phyloP scores from a whole-genome alignment of 2,329 filamentous ascomycete species.

The Nemania bipapillata region DNA sequence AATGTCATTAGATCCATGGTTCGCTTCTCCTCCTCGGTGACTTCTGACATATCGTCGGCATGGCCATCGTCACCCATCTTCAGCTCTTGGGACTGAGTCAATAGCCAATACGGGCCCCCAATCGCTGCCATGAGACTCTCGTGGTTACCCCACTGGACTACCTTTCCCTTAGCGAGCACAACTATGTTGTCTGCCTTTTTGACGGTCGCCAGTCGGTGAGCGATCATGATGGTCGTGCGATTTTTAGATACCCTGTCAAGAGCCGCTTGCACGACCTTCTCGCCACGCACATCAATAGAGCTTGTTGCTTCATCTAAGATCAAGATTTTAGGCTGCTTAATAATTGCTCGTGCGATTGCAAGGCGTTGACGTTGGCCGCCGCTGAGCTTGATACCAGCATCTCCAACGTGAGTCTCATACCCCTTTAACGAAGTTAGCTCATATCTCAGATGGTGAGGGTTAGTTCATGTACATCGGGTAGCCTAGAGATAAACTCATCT shows the following conservation, averaged over 20 bases:
- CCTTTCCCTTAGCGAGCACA: conserved; percentile 65
- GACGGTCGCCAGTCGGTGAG: conserved; percentile 68
- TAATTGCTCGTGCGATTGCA: conserved; percentile 73
- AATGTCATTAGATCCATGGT: conserved; percentile 56
- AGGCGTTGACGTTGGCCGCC: conserved; percentile 76
- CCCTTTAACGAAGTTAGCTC: conserved; percentile 49
- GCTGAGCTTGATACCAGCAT: conserved; percentile 71
- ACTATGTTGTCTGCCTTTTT: conserved; percentile 57
- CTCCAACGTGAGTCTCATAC: conserved; percentile 72
- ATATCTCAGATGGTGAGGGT: neutral
- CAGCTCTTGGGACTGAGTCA: conserved; percentile 72
- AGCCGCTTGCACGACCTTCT: conserved; percentile 65
- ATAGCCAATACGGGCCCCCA: conserved; percentile 71
- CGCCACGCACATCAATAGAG: conserved; percentile 60
- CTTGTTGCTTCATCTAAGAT: conserved; percentile 69
- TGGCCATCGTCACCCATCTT: conserved; percentile 59
- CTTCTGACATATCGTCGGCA: conserved; percentile 49
- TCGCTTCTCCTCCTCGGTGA: conserved; percentile 51
- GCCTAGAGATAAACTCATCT: conserved; percentile 65
- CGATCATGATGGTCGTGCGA: conserved; percentile 74
- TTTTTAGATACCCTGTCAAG: conserved; percentile 66
- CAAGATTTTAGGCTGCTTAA: conserved; percentile 69
- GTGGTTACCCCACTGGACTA: conserved; percentile 80
- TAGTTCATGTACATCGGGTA: conserved; percentile 55
- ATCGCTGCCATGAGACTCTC: conserved; percentile 71